Evolutionary conservation across 129 eudicot species (phyloP).

Genomic region (Saussurea involucrata): DNA sequence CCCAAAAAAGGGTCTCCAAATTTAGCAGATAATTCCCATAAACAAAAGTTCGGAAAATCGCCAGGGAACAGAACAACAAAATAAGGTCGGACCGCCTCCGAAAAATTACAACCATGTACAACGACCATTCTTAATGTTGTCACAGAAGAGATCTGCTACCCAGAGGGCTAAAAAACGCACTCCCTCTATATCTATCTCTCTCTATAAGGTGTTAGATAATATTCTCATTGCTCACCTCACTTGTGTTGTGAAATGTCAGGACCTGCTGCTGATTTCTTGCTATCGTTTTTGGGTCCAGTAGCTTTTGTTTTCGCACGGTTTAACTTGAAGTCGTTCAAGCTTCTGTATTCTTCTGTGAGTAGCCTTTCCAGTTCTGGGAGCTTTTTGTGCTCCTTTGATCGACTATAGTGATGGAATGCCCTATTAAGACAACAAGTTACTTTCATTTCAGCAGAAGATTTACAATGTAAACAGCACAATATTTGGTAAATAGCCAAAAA

Average conservation of each 20-base stretch:
- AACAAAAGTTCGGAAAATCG: slow-evolving; percentile 17
- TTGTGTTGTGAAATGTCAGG: slow-evolving; percentile 8
- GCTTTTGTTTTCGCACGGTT: slow-evolving; percentile 48
- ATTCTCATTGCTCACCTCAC: slow-evolving; percentile 13
- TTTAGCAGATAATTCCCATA: slow-evolving; percentile 22
- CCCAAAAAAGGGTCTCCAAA: neutral
- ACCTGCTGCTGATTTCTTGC: slow-evolving; percentile 15
- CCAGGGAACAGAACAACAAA: slow-evolving; percentile 11
- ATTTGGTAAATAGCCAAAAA: neutral
- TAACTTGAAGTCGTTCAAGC: slow-evolving; percentile 69
- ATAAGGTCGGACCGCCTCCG: slow-evolving; percentile 15
- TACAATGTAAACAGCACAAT: neutral
- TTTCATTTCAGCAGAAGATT: neutral
- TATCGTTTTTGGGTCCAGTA: slow-evolving; percentile 24
- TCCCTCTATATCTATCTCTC: slow-evolving; percentile 8
- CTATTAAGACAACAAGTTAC: slow-evolving; percentile 32
- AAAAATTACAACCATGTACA: slow-evolving; percentile 34
- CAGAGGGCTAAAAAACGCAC: slow-evolving; percentile 14
- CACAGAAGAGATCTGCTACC: slow-evolving; percentile 14
- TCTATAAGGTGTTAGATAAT: slow-evolving; percentile 27
- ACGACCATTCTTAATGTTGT: slow-evolving; percentile 10
- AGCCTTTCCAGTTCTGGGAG: slow-evolving; percentile 71
- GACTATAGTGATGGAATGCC: slow-evolving; percentile 91
- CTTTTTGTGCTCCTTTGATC: slow-evolving; percentile 44
- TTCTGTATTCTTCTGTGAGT: slow-evolving; percentile 65